Evolutionary conservation across 345 rosid genomes (phyloP).

Genomic region (Eucalyptus polybractea): DNA sequence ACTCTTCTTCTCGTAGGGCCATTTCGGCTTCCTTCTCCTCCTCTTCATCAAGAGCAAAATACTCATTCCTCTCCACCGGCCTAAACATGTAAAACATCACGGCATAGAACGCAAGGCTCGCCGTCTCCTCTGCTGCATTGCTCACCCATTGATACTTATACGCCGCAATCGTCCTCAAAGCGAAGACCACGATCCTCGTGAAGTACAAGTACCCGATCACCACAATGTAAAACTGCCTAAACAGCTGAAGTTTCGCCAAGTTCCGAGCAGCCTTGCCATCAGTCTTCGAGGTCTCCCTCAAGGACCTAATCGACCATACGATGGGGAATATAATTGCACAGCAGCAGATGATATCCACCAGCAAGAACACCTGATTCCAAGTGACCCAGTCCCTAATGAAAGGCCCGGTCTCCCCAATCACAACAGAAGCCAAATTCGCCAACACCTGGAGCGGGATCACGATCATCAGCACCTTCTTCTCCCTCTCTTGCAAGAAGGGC

Average conservation of each 20-base stretch:
- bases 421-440: conserved; percentile 78
- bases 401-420: conserved; percentile 89
- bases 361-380: conserved; percentile 83
- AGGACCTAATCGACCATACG: conserved; percentile 78
- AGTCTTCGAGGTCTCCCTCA: conserved; percentile 76
- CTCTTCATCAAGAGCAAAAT: conserved; percentile 76
- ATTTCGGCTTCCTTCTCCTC: conserved; percentile 87
- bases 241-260: conserved; percentile 66
- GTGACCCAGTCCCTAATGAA: conserved; percentile 87
- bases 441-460: conserved; percentile 90
- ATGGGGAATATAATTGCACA: conserved; percentile 92
- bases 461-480: conserved; percentile 88
- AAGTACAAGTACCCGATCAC: conserved; percentile 83
- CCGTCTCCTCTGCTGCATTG: conserved; percentile 72
- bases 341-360: conserved; percentile 84
- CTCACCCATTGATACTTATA: conserved; percentile 95
- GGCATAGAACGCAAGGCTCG: conserved; percentile 55
- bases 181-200: conserved; percentile 83
- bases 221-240: conserved; percentile 82
- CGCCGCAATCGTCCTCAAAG: conserved; percentile 71
- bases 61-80: conserved; percentile 82
- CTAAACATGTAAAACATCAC: conserved; percentile 82
- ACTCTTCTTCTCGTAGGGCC: conserved; percentile 76
- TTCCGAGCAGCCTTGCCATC: conserved; percentile 90
- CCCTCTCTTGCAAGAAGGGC: conserved; percentile 86